These are phyloP conservation scores for Vitis rotundifolia DNA, from an alignment of 164 flowering plant genomes.

Conservation along the genomic window DNA sequence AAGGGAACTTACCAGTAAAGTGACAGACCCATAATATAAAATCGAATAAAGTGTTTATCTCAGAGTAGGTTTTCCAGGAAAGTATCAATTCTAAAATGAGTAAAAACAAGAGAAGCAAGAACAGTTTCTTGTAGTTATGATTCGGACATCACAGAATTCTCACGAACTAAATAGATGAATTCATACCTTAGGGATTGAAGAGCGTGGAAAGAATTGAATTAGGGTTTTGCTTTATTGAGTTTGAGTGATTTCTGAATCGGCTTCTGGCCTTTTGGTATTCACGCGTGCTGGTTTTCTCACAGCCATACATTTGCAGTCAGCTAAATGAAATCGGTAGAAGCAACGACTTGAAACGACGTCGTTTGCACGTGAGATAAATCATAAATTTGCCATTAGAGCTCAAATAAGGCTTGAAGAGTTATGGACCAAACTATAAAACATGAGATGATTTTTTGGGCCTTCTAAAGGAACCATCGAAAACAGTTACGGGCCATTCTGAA, in stretches of 20 bases:
- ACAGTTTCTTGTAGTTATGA: neutral
- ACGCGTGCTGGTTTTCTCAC: neutral
- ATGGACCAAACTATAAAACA: no score
- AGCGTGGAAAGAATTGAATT: neutral
- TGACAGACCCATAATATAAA: slow-evolving; percentile 20
- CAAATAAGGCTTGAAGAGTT: no score
- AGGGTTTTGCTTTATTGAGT: neutral
- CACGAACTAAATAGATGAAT: slow-evolving; percentile 1
- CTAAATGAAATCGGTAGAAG: neutral
- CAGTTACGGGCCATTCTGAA: no score
- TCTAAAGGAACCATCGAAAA: no score
- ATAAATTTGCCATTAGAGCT: no score
- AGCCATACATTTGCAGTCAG: slow-evolving; percentile 23
- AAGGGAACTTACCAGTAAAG: neutral
- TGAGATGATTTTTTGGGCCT: no score
- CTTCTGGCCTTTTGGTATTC: neutral
- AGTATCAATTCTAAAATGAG: neutral
- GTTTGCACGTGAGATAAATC: no score
- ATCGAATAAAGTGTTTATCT: slow-evolving; percentile 1
- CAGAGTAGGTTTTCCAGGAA: neutral
- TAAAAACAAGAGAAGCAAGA: neutral
- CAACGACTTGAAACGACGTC: no score
- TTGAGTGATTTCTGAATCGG: neutral
- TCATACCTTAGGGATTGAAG: slow-evolving; percentile 27
- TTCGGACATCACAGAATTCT: neutral